Evolutionary conservation across 352 stramenopile genomes (phyloP).

Genomic region (Hyaloperonospora arabidopsidis): DNA sequence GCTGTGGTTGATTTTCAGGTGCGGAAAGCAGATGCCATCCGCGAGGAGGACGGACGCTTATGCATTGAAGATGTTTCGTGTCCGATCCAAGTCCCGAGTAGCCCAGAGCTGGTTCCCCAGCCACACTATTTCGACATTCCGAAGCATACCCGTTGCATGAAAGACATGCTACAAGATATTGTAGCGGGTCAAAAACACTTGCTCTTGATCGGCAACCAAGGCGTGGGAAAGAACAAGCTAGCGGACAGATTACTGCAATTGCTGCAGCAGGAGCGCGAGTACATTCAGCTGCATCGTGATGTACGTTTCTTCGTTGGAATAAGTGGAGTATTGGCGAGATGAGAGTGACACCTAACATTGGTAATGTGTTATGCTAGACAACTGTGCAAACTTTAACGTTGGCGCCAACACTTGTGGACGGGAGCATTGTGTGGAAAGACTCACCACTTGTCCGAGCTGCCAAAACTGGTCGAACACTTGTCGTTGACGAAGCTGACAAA

Average conservation of each 20-base stretch:
- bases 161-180: conserved; percentile 83
- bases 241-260: conserved; percentile 87
- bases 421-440: conserved; percentile 88
- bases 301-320: conserved; percentile 28
- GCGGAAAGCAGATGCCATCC: conserved; percentile 29
- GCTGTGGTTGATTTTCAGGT: neutral
- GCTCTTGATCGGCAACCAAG: conserved; percentile 92
- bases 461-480: conserved; percentile 80
- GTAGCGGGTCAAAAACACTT: conserved; percentile 86
- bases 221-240: conserved; percentile 93
- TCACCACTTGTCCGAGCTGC: conserved; percentile 91
- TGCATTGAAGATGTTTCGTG: conserved; percentile 60
- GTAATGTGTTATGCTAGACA: conserved; percentile 38
- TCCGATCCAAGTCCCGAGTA: conserved; percentile 38
- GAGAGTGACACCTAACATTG: conserved; percentile 1
- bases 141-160: conserved; percentile 81
- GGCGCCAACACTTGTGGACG: conserved; percentile 81
- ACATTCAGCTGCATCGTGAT: conserved; percentile 95
- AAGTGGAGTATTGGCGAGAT: neutral
- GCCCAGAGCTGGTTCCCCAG: conserved; percentile 73
- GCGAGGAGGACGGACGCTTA: conserved; percentile 33
- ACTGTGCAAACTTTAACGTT: conserved; percentile 91
- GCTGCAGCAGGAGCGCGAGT: conserved; percentile 90
- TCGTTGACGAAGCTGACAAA: conserved; percentile 96
- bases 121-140: conserved; percentile 88